phyloP scores from a whole-genome alignment of 768 basidiomycete species.

The Lentinula detonsa region DNA sequence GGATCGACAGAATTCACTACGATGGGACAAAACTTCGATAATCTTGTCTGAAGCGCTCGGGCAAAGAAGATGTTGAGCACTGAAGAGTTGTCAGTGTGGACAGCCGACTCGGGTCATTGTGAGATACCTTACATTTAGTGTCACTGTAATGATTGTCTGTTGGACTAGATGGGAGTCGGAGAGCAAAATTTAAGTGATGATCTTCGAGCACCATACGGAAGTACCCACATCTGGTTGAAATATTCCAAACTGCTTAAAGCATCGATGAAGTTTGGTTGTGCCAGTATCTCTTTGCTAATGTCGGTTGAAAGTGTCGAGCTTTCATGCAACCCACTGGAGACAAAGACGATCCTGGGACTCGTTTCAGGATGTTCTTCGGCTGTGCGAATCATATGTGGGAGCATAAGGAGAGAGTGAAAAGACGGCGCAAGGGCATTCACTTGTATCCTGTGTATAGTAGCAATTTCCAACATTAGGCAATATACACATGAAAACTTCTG shows the following conservation, averaged over 20 bases:
- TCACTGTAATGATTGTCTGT: background rate
- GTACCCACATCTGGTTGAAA: background rate
- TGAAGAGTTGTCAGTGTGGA: conserved; percentile 1
- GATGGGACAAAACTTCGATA: conserved; percentile 16
- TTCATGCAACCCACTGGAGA: conserved; percentile 22
- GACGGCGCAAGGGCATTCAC: background rate
- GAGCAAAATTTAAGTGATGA: background rate
- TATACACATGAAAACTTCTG: no score
- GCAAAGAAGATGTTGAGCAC: conserved; percentile 24
- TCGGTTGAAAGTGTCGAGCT: background rate
- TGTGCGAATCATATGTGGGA: conserved; percentile 22
- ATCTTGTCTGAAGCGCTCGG: conserved; percentile 18
- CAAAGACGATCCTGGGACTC: conserved; percentile 20
- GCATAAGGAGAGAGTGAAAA: conserved; percentile 7
- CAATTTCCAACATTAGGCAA: background rate
- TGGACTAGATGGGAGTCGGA: background rate
- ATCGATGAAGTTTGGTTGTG: background rate
- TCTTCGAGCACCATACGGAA: background rate
- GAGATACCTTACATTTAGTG: background rate
- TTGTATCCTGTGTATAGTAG: background rate
- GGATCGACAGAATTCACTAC: conserved; percentile 18
- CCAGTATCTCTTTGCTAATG: background rate
- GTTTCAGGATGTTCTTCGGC: conserved; percentile 13
- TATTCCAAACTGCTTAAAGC: background rate
- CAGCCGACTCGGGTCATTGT: no score